phyloP scores from a whole-genome alignment of 495 filamentous ascomycete genomes.

The Aspergillus wentii region DNA sequence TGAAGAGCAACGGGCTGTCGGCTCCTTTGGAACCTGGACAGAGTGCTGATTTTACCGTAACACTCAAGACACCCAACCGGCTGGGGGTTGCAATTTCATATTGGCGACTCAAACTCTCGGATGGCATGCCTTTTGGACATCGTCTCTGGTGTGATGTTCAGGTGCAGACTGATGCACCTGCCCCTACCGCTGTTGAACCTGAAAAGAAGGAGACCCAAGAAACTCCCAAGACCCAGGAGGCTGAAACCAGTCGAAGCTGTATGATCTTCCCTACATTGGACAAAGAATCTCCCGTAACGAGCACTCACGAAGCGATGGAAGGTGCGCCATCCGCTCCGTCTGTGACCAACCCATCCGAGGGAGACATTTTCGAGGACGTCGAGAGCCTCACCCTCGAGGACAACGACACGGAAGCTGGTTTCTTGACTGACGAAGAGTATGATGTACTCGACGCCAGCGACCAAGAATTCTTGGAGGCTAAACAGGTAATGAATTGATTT shows the following conservation, averaged over 20 bases:
- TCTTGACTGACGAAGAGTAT: constrained; percentile 96
- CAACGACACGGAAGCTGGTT: constrained; percentile 56
- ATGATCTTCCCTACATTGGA: constrained; percentile 98
- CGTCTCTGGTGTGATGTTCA: constrained; percentile 91
- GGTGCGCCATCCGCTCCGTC: constrained; percentile 25
- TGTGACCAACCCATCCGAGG: constrained; percentile 39
- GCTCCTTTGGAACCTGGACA: constrained; percentile 66
- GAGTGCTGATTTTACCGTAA: constrained; percentile 73
- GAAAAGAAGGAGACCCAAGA: constrained; percentile 18
- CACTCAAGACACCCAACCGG: constrained; percentile 71
- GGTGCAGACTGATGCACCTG: constrained; percentile 42
- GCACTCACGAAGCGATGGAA: constrained; percentile 59
- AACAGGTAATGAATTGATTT: constrained; percentile 20
- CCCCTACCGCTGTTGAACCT: constrained; percentile 9
- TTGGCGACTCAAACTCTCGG: constrained; percentile 85
- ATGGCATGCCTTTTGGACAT: constrained; percentile 83
- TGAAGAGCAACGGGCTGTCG: constrained; percentile 74
- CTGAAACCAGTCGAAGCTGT: constrained; percentile 45
- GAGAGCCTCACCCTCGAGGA: constrained; percentile 63
- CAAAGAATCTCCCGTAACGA: constrained; percentile 84
- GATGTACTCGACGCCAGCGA: constrained; percentile 95
- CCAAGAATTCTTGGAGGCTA: constrained; percentile 65
- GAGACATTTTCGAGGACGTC: constrained; percentile 59
- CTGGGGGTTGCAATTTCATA: constrained; percentile 80
- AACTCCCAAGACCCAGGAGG: constrained; percentile 10